Base-by-base conservation (phyloP, 768 basidiomycete genomes). In the Trametes cubensis region DNA sequence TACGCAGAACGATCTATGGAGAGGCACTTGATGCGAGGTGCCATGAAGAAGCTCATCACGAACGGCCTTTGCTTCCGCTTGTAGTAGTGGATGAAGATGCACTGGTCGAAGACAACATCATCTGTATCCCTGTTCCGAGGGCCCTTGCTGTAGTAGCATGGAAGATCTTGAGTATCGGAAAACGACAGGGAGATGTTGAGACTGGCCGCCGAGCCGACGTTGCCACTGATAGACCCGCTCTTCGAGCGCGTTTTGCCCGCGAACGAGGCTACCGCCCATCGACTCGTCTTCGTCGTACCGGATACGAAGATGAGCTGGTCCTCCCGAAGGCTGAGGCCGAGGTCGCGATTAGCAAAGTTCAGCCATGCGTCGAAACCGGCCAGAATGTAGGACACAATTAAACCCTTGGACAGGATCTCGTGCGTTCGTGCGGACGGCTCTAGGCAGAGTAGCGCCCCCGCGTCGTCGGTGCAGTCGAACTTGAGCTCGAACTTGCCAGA, bases 1-100 rank as follows among this genome's bases (percentile, higher is more conserved):
- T 28, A 28, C 28, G 28, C n/a, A n/a, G n/a, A n/a, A n/a, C n/a
- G 7, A 28, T 28, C 28, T 7, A 28, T 4, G 4, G 28, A 28
- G 28, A 28, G 28, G 28, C 28, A 28, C 7, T 3, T 7, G 28
- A 28, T 28, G 7, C 28, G 28, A 3, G 28, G 28, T 7, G 28
- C 7, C 28, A 28, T 7, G 28, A 28, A 28, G 28, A 28, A 7
- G 28, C 28, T 28, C 7, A 28, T 28, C 28, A 28, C 28, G 7
- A 28, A 4, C 7, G 28, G 28, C 28, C 28, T 28, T 7, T 28
- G 28, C 47, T 59, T 66, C 34, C 55, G 30, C 61, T 66, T 62
- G 64, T 58, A 62, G 57, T 53, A 61, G 42, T 66, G 52, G 25
- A 66, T 34, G 57, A 66, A 66, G n/a, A 66, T 28, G 20, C 60